Evolutionary conservation across 2,329 filamentous ascomycete species (phyloP).

Genomic region (Colletotrichum sp.): DNA sequence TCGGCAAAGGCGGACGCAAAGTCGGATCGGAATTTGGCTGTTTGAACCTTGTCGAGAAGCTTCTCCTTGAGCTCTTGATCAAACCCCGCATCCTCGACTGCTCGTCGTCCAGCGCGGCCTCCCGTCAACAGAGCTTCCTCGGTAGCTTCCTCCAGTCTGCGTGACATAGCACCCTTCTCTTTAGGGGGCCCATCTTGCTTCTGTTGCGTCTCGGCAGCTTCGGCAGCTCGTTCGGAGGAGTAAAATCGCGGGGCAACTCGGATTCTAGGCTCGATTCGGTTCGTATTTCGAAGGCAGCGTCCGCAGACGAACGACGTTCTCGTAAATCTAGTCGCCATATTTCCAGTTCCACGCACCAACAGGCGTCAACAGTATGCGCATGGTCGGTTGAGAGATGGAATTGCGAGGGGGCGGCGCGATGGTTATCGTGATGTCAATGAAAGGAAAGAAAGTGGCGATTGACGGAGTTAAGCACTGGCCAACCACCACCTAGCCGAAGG

Average conservation of each 20-base stretch:
- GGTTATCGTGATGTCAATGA: slow-evolving; percentile 18
- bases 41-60: slow-evolving; percentile 61
- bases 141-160: slow-evolving; percentile 65
- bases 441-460: slow-evolving; percentile 10
- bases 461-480: slow-evolving; percentile 18
- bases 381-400: background rate
- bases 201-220: background rate
- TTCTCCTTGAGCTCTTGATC: slow-evolving; percentile 66
- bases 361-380: background rate
- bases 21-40: slow-evolving; percentile 58
- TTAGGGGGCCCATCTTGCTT: background rate
- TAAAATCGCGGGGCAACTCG: background rate
- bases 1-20: slow-evolving; percentile 54
- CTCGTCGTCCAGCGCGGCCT: slow-evolving; percentile 62
- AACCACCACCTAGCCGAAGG: background rate
- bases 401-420: background rate
- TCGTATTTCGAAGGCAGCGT: background rate
- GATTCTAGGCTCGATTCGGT: background rate
- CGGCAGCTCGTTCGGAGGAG: slow-evolving; percentile 8
- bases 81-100: slow-evolving; percentile 68
- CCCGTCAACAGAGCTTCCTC: slow-evolving; percentile 66
- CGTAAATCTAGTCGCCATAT: slow-evolving; percentile 11
- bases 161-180: slow-evolving; percentile 53
- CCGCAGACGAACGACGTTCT: background rate
- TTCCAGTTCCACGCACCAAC: background rate